Conservation (phyloP, 495 filamentous ascomycete genomes). For the Cercophora samala region DNA sequence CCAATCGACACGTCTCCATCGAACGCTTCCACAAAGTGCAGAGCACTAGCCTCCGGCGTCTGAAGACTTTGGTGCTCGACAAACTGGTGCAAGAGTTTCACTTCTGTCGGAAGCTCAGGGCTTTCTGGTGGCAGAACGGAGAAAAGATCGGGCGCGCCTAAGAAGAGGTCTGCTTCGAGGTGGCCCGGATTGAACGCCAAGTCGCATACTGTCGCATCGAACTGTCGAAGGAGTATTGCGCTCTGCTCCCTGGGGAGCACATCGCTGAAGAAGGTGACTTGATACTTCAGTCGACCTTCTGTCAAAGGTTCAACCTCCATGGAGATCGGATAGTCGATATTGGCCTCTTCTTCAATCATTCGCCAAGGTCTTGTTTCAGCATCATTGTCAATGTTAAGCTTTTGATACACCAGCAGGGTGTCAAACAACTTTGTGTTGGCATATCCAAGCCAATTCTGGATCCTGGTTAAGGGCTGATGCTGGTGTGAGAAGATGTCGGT, state of each 20-base stretch:
- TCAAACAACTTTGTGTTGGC: conserved; percentile 65
- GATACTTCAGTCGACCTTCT: conserved; percentile 48
- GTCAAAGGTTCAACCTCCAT: conserved; percentile 62
- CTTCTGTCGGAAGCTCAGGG: conserved; percentile 40
- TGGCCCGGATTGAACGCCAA: conserved; percentile 40
- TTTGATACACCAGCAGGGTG: conserved; percentile 77
- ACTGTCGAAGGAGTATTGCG: conserved; percentile 56
- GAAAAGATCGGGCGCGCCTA: conserved; percentile 36
- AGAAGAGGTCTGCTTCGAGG: conserved; percentile 23
- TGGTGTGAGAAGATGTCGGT: conserved; percentile 61
- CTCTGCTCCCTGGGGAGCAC: conserved; percentile 63
- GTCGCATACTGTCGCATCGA: conserved; percentile 52
- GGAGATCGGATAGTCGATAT: conserved; percentile 61
- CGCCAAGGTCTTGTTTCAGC: conserved; percentile 22
- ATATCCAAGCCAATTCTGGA: conserved; percentile 63
- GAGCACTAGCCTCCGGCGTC: conserved; percentile 49
- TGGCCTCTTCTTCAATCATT: conserved; percentile 39
- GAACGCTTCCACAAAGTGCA: conserved; percentile 57
- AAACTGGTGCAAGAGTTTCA: conserved; percentile 59
- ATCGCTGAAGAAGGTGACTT: conserved; percentile 58
- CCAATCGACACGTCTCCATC: conserved; percentile 28
- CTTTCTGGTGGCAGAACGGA: conserved; percentile 54
- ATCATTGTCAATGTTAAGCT: conserved; percentile 28
- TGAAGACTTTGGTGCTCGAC: conserved; percentile 47
- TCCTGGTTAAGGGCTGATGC: conserved; percentile 60